Evolutionary conservation across 768 basidiomycete genomes (phyloP), one percentile per base, ranked within the genome.

Genomic region (Dentipellis sp.): DNA sequence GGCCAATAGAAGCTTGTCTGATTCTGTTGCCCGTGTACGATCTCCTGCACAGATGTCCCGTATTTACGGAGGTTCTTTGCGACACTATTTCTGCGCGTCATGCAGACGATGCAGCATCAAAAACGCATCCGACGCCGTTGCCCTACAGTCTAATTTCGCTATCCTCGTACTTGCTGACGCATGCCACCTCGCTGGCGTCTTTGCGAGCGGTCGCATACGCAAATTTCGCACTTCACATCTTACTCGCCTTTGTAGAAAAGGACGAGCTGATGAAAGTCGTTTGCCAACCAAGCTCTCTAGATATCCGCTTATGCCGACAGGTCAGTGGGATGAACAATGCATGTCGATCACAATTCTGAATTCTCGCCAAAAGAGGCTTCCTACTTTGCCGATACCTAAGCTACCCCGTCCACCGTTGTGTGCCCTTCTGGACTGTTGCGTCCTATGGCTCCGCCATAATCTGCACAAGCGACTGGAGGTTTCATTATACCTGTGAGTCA

Each of bases 381-480:
- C 86, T 10, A 63, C 72, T 12, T 70, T 86, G 40, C 76, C 83
- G 1, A 54, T 66, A 10, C 63, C 72, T 8, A 63, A 66, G 1
- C 54, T 72, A 4, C 68, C 72, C 9, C 71, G 76, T 51, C 72
- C 81, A 1, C 76, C 77, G 1, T 58, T 84, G 22, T 82, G 81
- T 61, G 78, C 82, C 3, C 55, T 87, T 21, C 63, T 88, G n/a
- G 84, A 88, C 64, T 85, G 81, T 56, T 83, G 81, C 60, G 73
- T 83, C 6, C 71, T 88, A 12, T 88, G 84, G 83, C 66, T 86
- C 23, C 79, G 83, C 16, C 85, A 88, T 60, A 86, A 86, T 63
- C 68, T 88, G 34, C 82, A 86, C 55, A 84, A 78, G 61, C 76
- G 72, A 29, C 67, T 87, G 4, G 81, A 86, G 56, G 75, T 78